phyloP scores from a whole-genome alignment of 768 basidiomycete species.

The Mycena metata region DNA sequence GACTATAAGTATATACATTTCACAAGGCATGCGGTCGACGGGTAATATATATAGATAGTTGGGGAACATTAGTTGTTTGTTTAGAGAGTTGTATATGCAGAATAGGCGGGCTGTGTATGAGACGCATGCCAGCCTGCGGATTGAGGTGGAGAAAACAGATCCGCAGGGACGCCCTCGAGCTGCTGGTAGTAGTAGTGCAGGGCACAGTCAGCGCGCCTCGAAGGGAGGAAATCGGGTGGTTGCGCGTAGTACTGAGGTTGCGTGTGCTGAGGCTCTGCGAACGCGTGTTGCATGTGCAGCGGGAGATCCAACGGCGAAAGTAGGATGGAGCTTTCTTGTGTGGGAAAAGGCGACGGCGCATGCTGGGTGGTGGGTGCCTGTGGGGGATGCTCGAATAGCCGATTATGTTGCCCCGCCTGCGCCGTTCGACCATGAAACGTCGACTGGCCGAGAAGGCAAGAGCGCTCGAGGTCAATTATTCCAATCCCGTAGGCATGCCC shows the following conservation, averaged over 20 bases:
- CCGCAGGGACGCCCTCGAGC: background rate
- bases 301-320: conserved; percentile 13
- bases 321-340: background rate
- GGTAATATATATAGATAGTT: too few species aligned
- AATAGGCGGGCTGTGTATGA: too few species aligned
- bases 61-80: too few species aligned
- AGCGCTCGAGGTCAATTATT: background rate
- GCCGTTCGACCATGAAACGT: background rate
- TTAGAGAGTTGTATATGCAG: too few species aligned
- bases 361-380: too few species aligned
- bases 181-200: conserved; percentile 1
- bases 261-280: background rate
- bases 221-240: background rate
- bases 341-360: background rate
- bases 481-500: background rate
- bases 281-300: background rate
- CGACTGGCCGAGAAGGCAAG: background rate
- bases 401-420: background rate
- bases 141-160: too few species aligned
- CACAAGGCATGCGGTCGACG: too few species aligned
- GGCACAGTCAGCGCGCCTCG: background rate
- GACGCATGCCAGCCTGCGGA: too few species aligned
- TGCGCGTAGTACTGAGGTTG: background rate
- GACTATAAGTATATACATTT: too few species aligned
- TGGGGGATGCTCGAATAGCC: background rate